Evolutionary conservation across 1,284 basidiomycete genomes (phyloP), one percentile per base, ranked within the genome.

Genomic region (Ceratobasidium sp.): DNA sequence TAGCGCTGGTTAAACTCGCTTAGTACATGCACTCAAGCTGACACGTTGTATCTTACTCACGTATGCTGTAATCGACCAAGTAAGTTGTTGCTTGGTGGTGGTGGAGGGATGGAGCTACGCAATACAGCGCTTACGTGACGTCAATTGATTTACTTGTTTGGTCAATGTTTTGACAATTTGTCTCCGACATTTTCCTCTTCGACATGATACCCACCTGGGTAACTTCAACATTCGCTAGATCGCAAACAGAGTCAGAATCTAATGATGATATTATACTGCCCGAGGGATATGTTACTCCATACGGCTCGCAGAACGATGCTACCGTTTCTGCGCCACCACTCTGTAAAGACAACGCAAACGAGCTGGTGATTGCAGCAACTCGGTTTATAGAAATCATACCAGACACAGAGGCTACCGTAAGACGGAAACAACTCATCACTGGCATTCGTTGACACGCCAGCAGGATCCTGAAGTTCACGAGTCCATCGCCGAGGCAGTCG

Each of bases 91-190:
- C 2, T 27, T 35, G 58, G 45, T 62, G 58, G 45, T 34, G 29
- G n/a, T 20, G 31, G 32, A 49, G 27, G 35, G 32, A 50, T 45
- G 12, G 45, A 27, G 17, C 45, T 25, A 15, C 20, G 29, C 50
- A 29, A 47, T 34, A n/a, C 35, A 49, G 49, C 62, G 49, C 62
- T 49, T 35, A 65, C 62, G 35, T 65, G 49, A 65, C 62, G 49
- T 65, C 62, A 65, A 65, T 25, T 38, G 20, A 32, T 15, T 35
- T 17, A 25, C 20, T 15, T 49, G 58, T 27, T 17, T 47, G 29
- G 47, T 6, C 38, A 25, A n/a, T n/a, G n/a, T n/a, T n/a, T n/a
- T n/a, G n/a, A n/a, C n/a, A n/a, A n/a, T n/a, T n/a, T n/a, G n/a
- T n/a, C n/a, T n/a, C n/a, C n/a, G n/a, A n/a, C n/a, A n/a, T n/a